These are phyloP conservation scores for Exophiala mesophila DNA, from an alignment of 2,329 filamentous ascomycete species.

Conservation along the genomic window DNA sequence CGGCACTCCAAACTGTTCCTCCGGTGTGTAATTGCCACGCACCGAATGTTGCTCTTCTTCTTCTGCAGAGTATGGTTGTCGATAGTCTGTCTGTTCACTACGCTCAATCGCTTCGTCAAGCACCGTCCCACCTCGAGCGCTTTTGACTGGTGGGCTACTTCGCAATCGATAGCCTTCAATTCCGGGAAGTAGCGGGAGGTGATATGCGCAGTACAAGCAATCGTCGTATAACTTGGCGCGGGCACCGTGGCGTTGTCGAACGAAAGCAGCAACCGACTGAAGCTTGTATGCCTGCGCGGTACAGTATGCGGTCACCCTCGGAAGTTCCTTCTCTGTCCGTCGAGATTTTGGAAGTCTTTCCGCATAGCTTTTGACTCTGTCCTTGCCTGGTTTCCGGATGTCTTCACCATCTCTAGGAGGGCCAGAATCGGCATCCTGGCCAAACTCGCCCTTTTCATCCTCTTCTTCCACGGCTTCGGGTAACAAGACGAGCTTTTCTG, in stretches of 20 bases:
- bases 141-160: slow-evolving; percentile 87
- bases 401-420: slow-evolving; percentile 53
- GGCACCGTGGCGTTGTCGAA: slow-evolving; percentile 80
- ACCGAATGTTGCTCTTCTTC: slow-evolving; percentile 50
- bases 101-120: slow-evolving; percentile 94
- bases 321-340: slow-evolving; percentile 72
- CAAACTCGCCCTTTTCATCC: slow-evolving; percentile 55
- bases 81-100: slow-evolving; percentile 81
- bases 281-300: slow-evolving; percentile 92
- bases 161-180: slow-evolving; percentile 80
- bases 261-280: slow-evolving; percentile 79
- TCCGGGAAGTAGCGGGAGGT: slow-evolving; percentile 80
- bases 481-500: slow-evolving; percentile 91
- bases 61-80: slow-evolving; percentile 84
- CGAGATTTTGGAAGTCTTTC: slow-evolving; percentile 86
- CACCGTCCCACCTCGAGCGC: slow-evolving; percentile 85
- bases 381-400: slow-evolving; percentile 55
- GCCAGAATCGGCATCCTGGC: slow-evolving; percentile 49
- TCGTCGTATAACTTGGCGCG: slow-evolving; percentile 97
- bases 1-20: slow-evolving; percentile 30
- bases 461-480: slow-evolving; percentile 67
- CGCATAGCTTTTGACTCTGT: slow-evolving; percentile 79
- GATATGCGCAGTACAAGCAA: slow-evolving; percentile 92
- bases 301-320: slow-evolving; percentile 90
- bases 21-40: slow-evolving; percentile 32